phyloP scores from a whole-genome alignment of 73 alveolate genomes.

The Urostyla sp. region DNA sequence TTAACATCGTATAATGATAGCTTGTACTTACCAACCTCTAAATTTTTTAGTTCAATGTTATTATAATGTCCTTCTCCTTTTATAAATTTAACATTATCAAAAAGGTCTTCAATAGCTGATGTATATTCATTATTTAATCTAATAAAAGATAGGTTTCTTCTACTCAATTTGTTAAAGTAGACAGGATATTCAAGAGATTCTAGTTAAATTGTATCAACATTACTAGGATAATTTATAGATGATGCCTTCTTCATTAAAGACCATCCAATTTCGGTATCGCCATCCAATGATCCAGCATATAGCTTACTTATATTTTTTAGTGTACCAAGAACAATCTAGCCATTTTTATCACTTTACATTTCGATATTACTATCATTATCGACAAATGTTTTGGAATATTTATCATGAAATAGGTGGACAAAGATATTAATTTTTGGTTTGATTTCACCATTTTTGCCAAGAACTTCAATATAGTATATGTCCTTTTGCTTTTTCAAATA shows the following conservation, averaged over 20 bases:
- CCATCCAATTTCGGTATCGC: background rate
- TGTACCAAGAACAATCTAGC: slow-evolving; percentile 49
- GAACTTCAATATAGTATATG: slow-evolving; percentile 24
- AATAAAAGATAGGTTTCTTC: background rate
- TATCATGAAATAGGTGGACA: background rate
- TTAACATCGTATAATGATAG: slow-evolving; percentile 8
- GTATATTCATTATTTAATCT: background rate
- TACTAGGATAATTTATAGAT: slow-evolving; percentile 23
- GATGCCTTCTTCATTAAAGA: background rate
- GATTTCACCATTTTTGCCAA: slow-evolving; percentile 75
- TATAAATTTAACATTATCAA: background rate
- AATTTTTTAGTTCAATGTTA: background rate
- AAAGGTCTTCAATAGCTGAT: background rate
- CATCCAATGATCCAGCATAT: background rate
- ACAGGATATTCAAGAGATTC: slow-evolving; percentile 60
- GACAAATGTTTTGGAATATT: background rate
- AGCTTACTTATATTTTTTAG: slow-evolving; percentile 19
- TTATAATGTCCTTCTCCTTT: slow-evolving; percentile 1
- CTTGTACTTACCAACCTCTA: slow-evolving; percentile 45
- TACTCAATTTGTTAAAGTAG: background rate
- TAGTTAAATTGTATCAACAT: slow-evolving; percentile 42
- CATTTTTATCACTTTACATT: slow-evolving; percentile 62
- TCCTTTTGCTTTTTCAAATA: slow-evolving; percentile 40
- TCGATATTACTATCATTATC: background rate
- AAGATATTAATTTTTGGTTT: background rate